Evolutionary conservation across 163 green algal genomes (phyloP).

Genomic region (Picocystis sp.): DNA sequence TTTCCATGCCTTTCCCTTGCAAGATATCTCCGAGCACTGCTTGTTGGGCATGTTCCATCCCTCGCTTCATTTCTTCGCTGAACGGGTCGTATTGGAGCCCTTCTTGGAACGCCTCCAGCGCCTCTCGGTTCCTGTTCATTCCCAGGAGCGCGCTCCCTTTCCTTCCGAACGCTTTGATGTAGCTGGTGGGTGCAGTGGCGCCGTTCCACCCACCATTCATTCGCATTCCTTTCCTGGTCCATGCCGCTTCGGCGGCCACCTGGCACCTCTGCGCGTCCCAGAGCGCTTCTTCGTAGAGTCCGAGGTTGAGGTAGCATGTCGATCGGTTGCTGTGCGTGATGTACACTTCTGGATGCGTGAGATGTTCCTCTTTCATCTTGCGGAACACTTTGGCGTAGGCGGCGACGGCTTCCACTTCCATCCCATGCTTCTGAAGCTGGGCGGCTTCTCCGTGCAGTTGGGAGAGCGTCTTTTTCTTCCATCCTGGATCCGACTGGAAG

Average conservation of each 20-base stretch:
- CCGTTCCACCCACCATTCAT: constrained; percentile 1
- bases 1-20: constrained; percentile 28
- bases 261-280: constrained; percentile 10
- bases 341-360: constrained; percentile 38
- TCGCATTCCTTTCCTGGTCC: constrained; percentile 2
- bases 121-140: constrained; percentile 25
- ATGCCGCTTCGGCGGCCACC: background rate
- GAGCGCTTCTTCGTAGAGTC: constrained; percentile 21
- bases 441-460: constrained; percentile 32
- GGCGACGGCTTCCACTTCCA: constrained; percentile 22
- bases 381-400: constrained; percentile 38
- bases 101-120: constrained; percentile 24
- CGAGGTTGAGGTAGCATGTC: constrained; percentile 23
- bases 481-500: constrained; percentile 14
- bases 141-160: constrained; percentile 36
- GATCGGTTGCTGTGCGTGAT: constrained; percentile 39
- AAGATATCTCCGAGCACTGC: constrained; percentile 36
- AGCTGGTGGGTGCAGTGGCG: constrained; percentile 7
- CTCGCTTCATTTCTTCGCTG: constrained; percentile 30
- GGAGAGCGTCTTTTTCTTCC: constrained; percentile 14
- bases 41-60: constrained; percentile 28
- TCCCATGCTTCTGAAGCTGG: constrained; percentile 17
- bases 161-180: constrained; percentile 21
- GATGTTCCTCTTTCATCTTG: constrained; percentile 16
- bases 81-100: constrained; percentile 33